Percentiles rank a stretch among this genome's conserved stretches.
Conservation (phyloP, 345 rosid species). For the Cardiospermum halicacabum region DNA sequence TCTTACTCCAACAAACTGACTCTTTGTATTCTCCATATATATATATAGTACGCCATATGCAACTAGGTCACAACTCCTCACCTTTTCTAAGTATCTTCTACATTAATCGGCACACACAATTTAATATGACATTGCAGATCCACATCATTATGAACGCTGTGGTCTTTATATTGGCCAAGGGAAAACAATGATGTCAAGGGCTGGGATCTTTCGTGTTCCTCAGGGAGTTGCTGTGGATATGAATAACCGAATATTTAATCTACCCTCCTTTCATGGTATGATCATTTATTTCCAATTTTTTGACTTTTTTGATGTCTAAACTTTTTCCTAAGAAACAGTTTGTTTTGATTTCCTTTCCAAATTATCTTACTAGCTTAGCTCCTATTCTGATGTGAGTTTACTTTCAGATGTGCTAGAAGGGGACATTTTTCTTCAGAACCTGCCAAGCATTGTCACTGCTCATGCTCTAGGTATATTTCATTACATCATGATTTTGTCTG, state of each 20-base stretch:
- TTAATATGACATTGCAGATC: constrained; percentile 52
- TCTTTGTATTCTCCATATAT: not conserved
- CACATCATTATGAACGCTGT: constrained; percentile 60
- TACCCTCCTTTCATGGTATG: constrained; percentile 82
- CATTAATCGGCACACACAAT: constrained; percentile 19
- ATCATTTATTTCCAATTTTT: constrained; percentile 12
- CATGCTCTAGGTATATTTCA: constrained; percentile 73
- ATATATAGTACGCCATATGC: not conserved
- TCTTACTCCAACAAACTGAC: not conserved
- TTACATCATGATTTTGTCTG: not conserved
- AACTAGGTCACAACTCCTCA: not conserved
- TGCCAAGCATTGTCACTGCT: constrained; percentile 86
- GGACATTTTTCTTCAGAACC: constrained; percentile 93
- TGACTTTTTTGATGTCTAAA: not conserved
- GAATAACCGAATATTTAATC: constrained; percentile 62
- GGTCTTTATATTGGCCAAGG: constrained; percentile 96
- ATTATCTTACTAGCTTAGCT: constrained; percentile 15
- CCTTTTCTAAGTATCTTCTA: constrained; percentile 10
- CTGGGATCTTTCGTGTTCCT: constrained; percentile 83
- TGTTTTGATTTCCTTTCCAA: constrained; percentile 5
- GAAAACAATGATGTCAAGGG: constrained; percentile 77
- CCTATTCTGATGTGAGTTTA: constrained; percentile 12
- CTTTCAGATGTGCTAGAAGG: constrained; percentile 88
- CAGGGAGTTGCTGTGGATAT: constrained; percentile 86
- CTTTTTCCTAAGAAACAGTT: not conserved